phyloP scores from a whole-genome alignment of 2,329 filamentous ascomycete species.

The Botrytis pseudocinerea region DNA sequence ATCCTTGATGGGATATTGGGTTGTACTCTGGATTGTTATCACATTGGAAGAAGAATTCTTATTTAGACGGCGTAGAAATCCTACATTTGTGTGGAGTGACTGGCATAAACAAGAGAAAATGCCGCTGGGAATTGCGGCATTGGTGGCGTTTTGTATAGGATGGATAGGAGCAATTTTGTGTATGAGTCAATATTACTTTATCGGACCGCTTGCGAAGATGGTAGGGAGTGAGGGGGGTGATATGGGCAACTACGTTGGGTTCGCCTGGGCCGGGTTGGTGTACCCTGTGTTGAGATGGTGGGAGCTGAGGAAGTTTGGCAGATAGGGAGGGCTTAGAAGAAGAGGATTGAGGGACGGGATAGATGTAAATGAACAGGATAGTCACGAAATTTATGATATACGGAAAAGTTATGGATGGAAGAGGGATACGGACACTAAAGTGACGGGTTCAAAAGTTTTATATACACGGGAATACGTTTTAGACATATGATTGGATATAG shows the following conservation, averaged over 20 bases:
- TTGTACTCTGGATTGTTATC: conserved; percentile 64
- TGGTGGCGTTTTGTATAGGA: conserved; percentile 61
- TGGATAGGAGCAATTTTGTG: conserved; percentile 65
- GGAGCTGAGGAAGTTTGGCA: conserved; percentile 41
- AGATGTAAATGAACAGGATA: not conserved
- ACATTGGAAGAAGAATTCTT: conserved; percentile 62
- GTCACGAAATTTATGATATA: not conserved
- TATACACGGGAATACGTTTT: not conserved
- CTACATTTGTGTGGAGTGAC: conserved; percentile 57
- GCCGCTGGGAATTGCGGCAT: conserved; percentile 62
- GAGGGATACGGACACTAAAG: not conserved
- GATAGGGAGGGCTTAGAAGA: conserved; percentile 26
- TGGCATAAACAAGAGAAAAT: conserved; percentile 62
- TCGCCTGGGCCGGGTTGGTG: conserved; percentile 58
- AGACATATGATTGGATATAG: not conserved
- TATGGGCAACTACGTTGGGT: conserved; percentile 50
- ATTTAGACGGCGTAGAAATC: conserved; percentile 50
- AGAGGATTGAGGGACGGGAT: not conserved
- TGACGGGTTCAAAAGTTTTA: not conserved
- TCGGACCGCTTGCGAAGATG: conserved; percentile 58
- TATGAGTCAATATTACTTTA: conserved; percentile 70
- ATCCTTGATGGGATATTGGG: conserved; percentile 71
- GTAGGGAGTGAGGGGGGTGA: conserved; percentile 49
- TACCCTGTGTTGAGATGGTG: conserved; percentile 48
- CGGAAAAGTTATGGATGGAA: not conserved